Percentiles rank a stretch among this genome's conserved stretches.
phyloP scores from a whole-genome alignment of 139 green algal species.

The Nannochloris sp. region DNA sequence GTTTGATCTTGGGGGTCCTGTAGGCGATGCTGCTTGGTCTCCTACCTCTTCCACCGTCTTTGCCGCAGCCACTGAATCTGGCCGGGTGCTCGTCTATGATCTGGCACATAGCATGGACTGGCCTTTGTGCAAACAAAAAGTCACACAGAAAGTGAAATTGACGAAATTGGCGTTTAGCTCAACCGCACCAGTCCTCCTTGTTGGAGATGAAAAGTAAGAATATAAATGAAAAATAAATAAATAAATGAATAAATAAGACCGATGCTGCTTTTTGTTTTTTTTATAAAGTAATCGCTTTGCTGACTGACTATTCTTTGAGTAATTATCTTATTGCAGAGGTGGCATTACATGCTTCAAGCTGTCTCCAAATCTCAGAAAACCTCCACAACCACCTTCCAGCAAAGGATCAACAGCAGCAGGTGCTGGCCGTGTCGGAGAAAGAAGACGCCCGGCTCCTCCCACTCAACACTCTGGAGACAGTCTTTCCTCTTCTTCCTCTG shows the following conservation, averaged over 20 bases:
- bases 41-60: slow-evolving; percentile 83
- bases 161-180: slow-evolving; percentile 86
- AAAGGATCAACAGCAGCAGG: no score
- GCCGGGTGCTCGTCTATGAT: slow-evolving; percentile 79
- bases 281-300: neutral
- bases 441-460: no score
- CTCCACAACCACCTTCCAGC: neutral
- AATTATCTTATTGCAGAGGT: slow-evolving; percentile 36
- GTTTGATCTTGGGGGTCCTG: slow-evolving; percentile 63
- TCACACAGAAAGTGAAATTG: slow-evolving; percentile 69
- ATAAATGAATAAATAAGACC: neutral
- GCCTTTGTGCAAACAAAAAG: slow-evolving; percentile 83
- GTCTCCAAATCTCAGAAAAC: slow-evolving; percentile 77
- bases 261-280: no score
- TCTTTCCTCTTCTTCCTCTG: neutral
- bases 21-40: slow-evolving; percentile 84
- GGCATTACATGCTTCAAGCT: slow-evolving; percentile 80
- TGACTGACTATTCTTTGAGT: neutral
- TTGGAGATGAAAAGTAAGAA: slow-evolving; percentile 69
- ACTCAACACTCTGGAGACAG: no score
- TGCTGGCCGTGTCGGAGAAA: neutral
- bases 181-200: slow-evolving; percentile 75
- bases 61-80: slow-evolving; percentile 61
- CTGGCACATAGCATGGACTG: slow-evolving; percentile 68
- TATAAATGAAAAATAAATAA: neutral